Conservation (phyloP, 257 asterid genomes). For the Oldenlandia corymbosa region DNA sequence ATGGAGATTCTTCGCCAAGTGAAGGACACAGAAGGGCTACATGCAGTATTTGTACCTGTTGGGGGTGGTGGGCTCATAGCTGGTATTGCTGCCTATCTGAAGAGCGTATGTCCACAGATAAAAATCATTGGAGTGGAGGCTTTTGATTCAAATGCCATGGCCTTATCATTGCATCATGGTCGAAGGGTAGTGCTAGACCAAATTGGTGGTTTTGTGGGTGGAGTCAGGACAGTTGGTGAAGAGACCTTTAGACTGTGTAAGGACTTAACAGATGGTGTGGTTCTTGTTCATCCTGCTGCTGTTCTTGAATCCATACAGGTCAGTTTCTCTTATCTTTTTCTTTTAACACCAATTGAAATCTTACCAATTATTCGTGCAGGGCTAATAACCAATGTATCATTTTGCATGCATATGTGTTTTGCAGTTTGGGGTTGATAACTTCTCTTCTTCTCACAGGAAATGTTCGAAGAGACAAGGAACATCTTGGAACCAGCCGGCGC, state of each 20-base stretch:
- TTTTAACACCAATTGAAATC: no score
- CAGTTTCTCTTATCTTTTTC: slow-evolving; percentile 1
- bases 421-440: not conserved
- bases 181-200: slow-evolving; percentile 75
- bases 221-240: slow-evolving; percentile 90
- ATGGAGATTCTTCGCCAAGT: slow-evolving; percentile 85
- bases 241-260: slow-evolving; percentile 76
- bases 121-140: slow-evolving; percentile 95
- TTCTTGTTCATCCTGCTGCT: slow-evolving; percentile 88
- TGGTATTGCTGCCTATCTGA: slow-evolving; percentile 91
- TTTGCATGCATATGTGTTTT: not conserved
- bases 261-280: slow-evolving; percentile 82
- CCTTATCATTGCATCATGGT: slow-evolving; percentile 76
- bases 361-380: not conserved
- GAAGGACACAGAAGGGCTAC: slow-evolving; percentile 38
- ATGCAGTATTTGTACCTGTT: slow-evolving; percentile 90
- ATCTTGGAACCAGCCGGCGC: slow-evolving; percentile 99
- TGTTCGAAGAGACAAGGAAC: slow-evolving; percentile 98
- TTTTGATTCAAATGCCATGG: slow-evolving; percentile 89
- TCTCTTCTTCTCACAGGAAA: slow-evolving; percentile 44
- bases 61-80: slow-evolving; percentile 99
- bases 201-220: slow-evolving; percentile 96
- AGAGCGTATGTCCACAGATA: slow-evolving; percentile 79
- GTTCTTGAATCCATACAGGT: slow-evolving; percentile 98
- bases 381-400: not conserved